Conservation (phyloP, 306 rosid species). For the Oxytropis ochrocephala region DNA sequence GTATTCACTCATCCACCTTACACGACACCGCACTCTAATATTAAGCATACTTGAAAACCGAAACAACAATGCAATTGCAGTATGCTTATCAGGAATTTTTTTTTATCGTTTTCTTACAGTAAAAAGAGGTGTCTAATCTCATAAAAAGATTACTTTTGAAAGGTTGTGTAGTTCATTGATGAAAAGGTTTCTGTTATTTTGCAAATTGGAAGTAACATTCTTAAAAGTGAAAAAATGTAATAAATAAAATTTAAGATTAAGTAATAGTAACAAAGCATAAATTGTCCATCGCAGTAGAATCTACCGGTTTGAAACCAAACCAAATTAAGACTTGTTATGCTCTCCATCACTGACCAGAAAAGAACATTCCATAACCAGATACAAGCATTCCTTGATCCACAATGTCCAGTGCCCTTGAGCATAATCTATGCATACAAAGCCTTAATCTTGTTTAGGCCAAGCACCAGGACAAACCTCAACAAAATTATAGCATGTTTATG, state of each 20-base stretch:
- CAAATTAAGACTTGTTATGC: neutral
- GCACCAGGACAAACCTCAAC: neutral
- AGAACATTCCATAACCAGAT: neutral
- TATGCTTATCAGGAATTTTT: neutral
- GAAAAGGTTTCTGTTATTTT: neutral
- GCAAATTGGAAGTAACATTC: neutral
- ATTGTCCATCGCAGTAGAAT: neutral
- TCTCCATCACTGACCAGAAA: neutral
- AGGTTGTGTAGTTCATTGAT: neutral
- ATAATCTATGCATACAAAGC: neutral
- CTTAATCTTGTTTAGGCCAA: neutral
- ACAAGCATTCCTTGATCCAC: neutral
- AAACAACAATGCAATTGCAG: neutral
- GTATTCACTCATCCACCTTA: too few species aligned
- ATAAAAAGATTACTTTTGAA: neutral
- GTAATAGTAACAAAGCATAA: neutral
- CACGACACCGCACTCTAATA: neutral
- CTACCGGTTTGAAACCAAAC: conserved; percentile 1
- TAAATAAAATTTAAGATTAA: neutral
- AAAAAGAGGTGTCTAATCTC: neutral
- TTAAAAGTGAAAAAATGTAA: neutral
- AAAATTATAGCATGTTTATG: neutral
- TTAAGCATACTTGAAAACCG: neutral
- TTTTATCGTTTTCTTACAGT: neutral
- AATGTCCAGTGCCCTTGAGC: neutral